Evolutionary conservation across 495 filamentous ascomycete genomes (phyloP), one percentile per base, ranked within the genome.

Genomic region (Hypomontagnella monticulosa): DNA sequence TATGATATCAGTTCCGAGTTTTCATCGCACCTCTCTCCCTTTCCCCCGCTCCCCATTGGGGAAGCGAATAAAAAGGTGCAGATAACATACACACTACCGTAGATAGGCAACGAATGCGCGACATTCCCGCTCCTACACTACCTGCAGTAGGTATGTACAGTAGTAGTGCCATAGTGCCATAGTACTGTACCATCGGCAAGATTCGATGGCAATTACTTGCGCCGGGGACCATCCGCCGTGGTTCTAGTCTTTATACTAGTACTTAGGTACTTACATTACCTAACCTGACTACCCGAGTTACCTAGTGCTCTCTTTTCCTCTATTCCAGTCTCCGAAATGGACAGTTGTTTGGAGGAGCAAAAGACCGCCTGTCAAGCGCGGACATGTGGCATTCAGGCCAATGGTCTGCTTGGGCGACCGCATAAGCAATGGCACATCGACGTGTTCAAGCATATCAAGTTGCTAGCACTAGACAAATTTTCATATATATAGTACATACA

Each of bases 341-440:
- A 50, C 18, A 12, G 42, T 23, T 5, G 32, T 30, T 34, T 34
- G 38, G 49, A 14, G 6, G 16, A 27, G 14, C 7, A 9, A 38
- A 30, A 15, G 16, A 36, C n/a, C 20, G 46, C 59, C 60, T 63
- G 33, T 69, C 42, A 63, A 69, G 55, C 60, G 40, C 44, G 59
- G 55, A 63, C 66, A 69, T 60, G 66, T 69, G 66, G 66, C 66
- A 61, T 23, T 38, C 12, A 34, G 53, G 48, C 58, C 58, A 54
- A 58, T 53, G 47, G 52, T 11, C n/a, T n/a, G n/a, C n/a, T 50
- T 42, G 56, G 57, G 32, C 44, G 38, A 18, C 50, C n/a, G 57
- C 57, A 43, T 51, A 23, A 27, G 52, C 65, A 34, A 55, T 58
- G 53, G 34, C 47, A 54, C 58, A 46, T 58, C 48, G 38, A 61